Evolutionary conservation across 108 stramenopile species (phyloP).

Genomic region (Aureococcus anophagefferens): DNA sequence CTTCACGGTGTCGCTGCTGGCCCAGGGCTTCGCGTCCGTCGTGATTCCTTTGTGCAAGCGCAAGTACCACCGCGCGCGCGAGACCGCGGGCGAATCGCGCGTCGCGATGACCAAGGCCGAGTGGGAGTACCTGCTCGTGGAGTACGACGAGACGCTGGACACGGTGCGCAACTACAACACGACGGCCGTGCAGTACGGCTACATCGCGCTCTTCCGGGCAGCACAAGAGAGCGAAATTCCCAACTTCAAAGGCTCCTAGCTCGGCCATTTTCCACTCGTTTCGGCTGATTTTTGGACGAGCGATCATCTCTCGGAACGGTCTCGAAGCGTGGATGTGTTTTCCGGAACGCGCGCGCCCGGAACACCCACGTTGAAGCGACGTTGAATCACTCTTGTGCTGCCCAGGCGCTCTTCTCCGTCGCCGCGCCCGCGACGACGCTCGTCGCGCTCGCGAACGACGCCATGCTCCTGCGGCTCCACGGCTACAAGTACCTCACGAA

Average conservation of each 20-base stretch:
- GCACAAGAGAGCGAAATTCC: no score
- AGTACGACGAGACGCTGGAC: slow-evolving; percentile 7
- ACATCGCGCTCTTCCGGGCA: slow-evolving; percentile 45
- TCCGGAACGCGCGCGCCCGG: no score
- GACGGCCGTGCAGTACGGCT: slow-evolving; percentile 23
- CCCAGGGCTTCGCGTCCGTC: neutral
- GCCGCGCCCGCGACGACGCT: slow-evolving; percentile 38
- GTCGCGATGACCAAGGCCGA: neutral
- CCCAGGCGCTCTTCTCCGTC: no score
- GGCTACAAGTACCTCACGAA: slow-evolving; percentile 37
- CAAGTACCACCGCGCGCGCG: neutral
- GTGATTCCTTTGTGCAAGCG: neutral
- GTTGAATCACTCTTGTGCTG: no score
- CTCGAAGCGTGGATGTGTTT: no score
- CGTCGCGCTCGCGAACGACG: slow-evolving; percentile 39
- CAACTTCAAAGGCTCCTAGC: no score
- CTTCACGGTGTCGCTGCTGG: slow-evolving; percentile 2
- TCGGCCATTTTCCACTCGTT: no score
- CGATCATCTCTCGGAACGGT: no score
- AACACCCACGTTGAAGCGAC: no score
- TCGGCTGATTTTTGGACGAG: no score
- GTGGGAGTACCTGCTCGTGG: neutral
- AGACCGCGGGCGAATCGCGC: neutral
- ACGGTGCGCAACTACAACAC: slow-evolving; percentile 31
- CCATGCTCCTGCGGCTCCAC: slow-evolving; percentile 33